Evolutionary conservation across 352 stramenopile genomes (phyloP), one percentile per base, ranked within the genome.

Genomic region (Pythium oligandrum): DNA sequence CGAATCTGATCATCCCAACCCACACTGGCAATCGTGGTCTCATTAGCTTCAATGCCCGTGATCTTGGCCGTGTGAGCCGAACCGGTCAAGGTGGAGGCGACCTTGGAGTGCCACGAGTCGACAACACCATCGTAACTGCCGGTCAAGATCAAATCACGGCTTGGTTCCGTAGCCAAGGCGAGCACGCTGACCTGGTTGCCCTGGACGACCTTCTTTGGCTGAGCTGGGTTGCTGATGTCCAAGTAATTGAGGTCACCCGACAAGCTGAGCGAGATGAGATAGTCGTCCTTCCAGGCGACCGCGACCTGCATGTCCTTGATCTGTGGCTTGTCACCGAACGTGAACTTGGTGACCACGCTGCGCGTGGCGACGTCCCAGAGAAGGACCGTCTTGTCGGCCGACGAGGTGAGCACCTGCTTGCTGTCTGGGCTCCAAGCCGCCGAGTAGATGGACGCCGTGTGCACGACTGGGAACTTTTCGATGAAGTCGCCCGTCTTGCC

Each of bases 351-450:
- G 4, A 86, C 53, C 0, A 95, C 78, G n/a, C 63, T 82, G 49
- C 74, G 68, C 12, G 66, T 84, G 9, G 60, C 77, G n/a, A 96
- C 70, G 50, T 95, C 78, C 76, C 96, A 97, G 37, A 99, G 71
- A 49, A 97, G 80, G 40, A 96, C 91, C 4, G 90, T 98, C 68
- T 98, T 98, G 77, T 99, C 96, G 4, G 95, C 96, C 4, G 89
- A 98, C 40, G 92, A 95, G 2, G 96, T 99, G 4, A 98, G 63
- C 30, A 99, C 46, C 61, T 95, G 80, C 53, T 74, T 89, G 26
- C 88, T 85, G 66, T 98, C 88, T 0, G 83, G 74, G 65, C 81
- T 96, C 88, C 92, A 99, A 11, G 81, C 84, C 46, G 98, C 92
- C 30, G 83, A 92, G 74, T 98, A 99, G 61, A 99, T 98, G 32